Conservation (phyloP, 2,329 filamentous ascomycete species). For the Alternaria sp. region DNA sequence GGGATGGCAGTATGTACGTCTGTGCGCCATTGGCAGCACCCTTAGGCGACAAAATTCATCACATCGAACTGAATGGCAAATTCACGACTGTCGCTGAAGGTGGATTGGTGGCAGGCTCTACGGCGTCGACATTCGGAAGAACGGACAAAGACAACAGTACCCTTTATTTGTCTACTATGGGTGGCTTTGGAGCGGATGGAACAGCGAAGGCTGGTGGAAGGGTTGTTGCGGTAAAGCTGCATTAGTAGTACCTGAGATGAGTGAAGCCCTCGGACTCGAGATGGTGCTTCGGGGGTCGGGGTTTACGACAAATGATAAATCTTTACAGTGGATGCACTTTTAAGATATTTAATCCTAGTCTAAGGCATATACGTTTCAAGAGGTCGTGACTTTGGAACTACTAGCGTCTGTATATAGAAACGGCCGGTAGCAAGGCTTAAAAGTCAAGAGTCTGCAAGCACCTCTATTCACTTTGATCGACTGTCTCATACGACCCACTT, state of each 20-base stretch:
- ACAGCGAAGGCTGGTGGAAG: constrained; percentile 28
- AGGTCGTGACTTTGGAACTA: neutral
- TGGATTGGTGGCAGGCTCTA: constrained; percentile 19
- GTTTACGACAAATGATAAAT: neutral
- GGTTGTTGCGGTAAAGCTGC: constrained; percentile 23
- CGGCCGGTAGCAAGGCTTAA: neutral
- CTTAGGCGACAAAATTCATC: constrained; percentile 14
- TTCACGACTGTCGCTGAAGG: constrained; percentile 11
- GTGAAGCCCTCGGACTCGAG: neutral
- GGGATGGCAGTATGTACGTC: constrained; percentile 22
- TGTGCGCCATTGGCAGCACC: constrained; percentile 9
- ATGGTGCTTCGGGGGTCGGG: neutral
- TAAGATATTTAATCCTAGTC: neutral
- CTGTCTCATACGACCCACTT: neutral
- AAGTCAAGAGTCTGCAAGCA: neutral
- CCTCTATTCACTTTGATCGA: neutral
- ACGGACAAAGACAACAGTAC: constrained; percentile 16
- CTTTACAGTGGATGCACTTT: neutral
- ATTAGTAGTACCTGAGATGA: neutral
- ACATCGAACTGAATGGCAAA: constrained; percentile 15
- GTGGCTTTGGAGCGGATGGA: constrained; percentile 29
- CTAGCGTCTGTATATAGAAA: neutral
- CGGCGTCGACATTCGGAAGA: constrained; percentile 22
- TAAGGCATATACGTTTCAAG: neutral
- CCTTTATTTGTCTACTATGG: constrained; percentile 33